Base-by-base conservation (phyloP, 495 filamentous ascomycete genomes). In the Talaromyces wortmannii region DNA sequence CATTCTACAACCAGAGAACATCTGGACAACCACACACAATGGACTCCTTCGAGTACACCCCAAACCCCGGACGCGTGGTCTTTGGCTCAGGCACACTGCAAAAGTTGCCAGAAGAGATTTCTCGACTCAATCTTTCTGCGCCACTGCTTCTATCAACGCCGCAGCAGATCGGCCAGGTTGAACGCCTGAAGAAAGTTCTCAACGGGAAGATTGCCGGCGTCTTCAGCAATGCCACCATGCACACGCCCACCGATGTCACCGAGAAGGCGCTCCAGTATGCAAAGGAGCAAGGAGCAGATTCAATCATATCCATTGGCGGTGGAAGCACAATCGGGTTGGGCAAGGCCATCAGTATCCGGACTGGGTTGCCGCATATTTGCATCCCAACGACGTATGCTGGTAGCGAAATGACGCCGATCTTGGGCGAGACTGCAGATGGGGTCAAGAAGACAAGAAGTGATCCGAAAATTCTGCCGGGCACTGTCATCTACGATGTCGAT, bases 341-440 rank as follows among this genome's bases (percentile, higher is more conserved):
- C 0, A 87, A 88, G 62, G 84, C 84, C 3, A 80, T 88, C 57
- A 82, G 78, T 48, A 78, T 87, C 50, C 72, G 84, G 29, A 86
- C 83, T 6, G 82, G 82, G 0, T 63, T 87, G 46, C 77, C 78
- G 18, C 83, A 88, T 62, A 77, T 88, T 58, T 83, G 81, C 50
- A 82, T 87, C 42, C 82, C 85, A 11, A 88, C 84, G 11, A 87
- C 84, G 0, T 88, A 88, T 67, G 81, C 85, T 5, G 84, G 83
- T 6, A 85, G 82, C 55, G 85, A 87, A 63, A 85, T 87, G 74
- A 87, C 84, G 1, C 81, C 84, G 0, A 86, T 86, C 48, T 67
- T 88, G 33, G 83, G 85, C 1, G 85, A 88, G 68, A 87, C 84
- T 0, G 76, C 75, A 44, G 73, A 82, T 52, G 83, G 83, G 1